Conservation (phyloP, 202 grass and related monocot species). For the Musa balbisiana region DNA sequence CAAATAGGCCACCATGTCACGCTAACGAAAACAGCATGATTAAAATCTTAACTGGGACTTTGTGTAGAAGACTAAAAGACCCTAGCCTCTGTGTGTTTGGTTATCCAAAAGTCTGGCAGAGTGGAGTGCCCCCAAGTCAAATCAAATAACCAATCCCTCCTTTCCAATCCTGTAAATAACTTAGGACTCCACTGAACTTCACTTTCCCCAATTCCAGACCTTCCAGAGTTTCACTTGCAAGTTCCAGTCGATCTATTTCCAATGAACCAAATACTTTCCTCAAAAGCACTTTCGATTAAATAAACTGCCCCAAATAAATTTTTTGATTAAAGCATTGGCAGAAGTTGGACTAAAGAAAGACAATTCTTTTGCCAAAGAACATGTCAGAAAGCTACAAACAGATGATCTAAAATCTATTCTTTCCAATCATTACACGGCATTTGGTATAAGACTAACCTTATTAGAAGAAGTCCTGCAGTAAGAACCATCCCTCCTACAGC, state of each 20-base stretch:
- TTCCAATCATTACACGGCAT: background rate
- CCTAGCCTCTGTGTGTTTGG: background rate
- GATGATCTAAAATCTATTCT: background rate
- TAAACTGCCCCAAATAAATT: background rate
- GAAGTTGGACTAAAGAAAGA: background rate
- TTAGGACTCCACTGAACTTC: too few relatives aligned
- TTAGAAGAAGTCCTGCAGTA: slow-evolving; percentile 61
- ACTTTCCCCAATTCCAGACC: too few relatives aligned
- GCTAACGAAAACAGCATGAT: too few relatives aligned
- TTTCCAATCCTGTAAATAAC: background rate
- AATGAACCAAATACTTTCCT: background rate
- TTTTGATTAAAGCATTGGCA: background rate
- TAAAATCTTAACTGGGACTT: too few relatives aligned
- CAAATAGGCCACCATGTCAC: too few relatives aligned
- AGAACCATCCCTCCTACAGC: slow-evolving; percentile 97
- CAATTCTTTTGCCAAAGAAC: background rate
- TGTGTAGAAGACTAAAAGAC: background rate
- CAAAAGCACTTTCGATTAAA: background rate
- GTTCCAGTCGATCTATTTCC: background rate
- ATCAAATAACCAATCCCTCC: background rate
- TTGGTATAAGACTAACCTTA: slow-evolving; percentile 38
- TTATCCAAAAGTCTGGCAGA: background rate
- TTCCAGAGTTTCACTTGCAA: too few relatives aligned
- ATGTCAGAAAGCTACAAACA: background rate
- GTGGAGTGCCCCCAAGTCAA: background rate